These are phyloP conservation scores for Cyclaneusma minus DNA, from an alignment of 2,329 filamentous ascomycete species.

Conservation along the genomic window DNA sequence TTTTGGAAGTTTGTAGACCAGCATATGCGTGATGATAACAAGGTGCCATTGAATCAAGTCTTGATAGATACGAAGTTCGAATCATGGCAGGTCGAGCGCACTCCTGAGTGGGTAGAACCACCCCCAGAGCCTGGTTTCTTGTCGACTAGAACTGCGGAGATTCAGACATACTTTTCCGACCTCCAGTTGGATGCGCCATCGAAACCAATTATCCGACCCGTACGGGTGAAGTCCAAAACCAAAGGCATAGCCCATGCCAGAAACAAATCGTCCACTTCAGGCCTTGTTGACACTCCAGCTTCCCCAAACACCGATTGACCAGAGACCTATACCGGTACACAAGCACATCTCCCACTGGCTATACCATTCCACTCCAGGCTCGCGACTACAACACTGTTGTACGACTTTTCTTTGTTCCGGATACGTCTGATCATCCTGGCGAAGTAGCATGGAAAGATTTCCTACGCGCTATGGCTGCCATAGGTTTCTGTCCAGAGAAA, in stretches of 20 bases:
- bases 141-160: too few species aligned
- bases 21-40: constrained; percentile 5
- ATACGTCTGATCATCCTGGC: constrained; percentile 21
- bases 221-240: constrained; percentile 15
- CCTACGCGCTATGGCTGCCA: constrained; percentile 30
- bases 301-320: too few species aligned
- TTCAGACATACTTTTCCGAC: too few species aligned
- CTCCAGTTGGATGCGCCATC: neutral
- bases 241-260: constrained; percentile 6
- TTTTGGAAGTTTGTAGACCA: constrained; percentile 27
- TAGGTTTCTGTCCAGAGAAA: constrained; percentile 37
- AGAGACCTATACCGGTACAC: too few species aligned
- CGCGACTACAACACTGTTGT: constrained; percentile 26
- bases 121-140: constrained; percentile 5
- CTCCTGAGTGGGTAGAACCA: constrained; percentile 29
- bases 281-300: too few species aligned
- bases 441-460: constrained; percentile 38
- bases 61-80: constrained; percentile 14
- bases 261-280: too few species aligned
- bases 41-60: constrained; percentile 6
- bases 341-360: too few species aligned
- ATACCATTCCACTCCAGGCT: constrained; percentile 20
- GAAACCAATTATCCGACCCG: constrained; percentile 3
- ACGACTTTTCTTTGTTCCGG: constrained; percentile 23
- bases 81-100: constrained; percentile 27